Conservation (phyloP, 177 flowering plant genomes). For the Vitis hybrid region DNA sequence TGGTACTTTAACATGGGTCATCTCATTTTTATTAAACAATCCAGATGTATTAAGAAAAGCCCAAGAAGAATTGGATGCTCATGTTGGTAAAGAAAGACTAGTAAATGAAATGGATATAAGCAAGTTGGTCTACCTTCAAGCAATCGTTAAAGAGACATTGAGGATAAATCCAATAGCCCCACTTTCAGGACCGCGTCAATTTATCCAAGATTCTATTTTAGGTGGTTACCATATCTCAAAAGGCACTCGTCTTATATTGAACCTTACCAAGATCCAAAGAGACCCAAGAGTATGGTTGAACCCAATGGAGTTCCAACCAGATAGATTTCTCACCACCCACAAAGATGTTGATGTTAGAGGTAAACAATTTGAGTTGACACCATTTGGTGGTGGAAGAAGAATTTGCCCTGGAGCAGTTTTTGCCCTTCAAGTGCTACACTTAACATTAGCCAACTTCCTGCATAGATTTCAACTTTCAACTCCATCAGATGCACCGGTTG, state of each 20-base stretch:
- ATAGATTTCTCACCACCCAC: constrained; percentile 18
- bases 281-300: constrained; percentile 17
- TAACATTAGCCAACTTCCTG: too few species aligned
- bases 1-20: background rate
- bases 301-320: constrained; percentile 15
- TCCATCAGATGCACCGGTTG: too few species aligned
- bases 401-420: background rate
- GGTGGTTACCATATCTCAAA: constrained; percentile 3
- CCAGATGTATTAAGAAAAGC: background rate
- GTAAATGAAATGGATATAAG: background rate
- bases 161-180: background rate
- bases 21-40: background rate
- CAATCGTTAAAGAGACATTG: background rate
- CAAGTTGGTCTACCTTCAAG: background rate
- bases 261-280: constrained; percentile 16
- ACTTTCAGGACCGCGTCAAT: background rate
- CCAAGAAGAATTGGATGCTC: background rate
- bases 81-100: background rate
- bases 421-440: constrained; percentile 1
- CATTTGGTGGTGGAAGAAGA: constrained; percentile 7
- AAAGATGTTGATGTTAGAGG: constrained; percentile 19
- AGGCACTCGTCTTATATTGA: constrained; percentile 16
- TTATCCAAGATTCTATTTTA: background rate
- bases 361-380: constrained; percentile 8
- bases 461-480: too few species aligned